phyloP scores from a whole-genome alignment of 1,284 basidiomycete genomes.

The Exobasidium rhododendri region DNA sequence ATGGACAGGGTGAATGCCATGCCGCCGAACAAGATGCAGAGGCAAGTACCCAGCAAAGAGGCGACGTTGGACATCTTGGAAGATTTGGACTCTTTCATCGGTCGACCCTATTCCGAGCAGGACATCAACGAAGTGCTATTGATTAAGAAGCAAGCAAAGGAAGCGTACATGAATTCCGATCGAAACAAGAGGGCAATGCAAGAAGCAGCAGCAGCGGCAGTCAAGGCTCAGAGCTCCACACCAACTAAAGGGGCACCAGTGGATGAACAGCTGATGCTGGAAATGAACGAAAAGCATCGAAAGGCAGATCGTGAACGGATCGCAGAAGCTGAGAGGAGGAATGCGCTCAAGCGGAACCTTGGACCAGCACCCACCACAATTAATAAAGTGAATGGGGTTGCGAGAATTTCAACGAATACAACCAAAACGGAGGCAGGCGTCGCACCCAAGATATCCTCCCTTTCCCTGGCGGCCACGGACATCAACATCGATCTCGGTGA shows the following conservation, averaged over 20 bases:
- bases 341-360: slow-evolving; percentile 66
- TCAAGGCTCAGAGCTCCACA: background rate
- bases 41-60: slow-evolving; percentile 22
- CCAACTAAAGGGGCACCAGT: slow-evolving; percentile 26
- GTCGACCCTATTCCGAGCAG: slow-evolving; percentile 32
- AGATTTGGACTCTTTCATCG: slow-evolving; percentile 35
- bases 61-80: slow-evolving; percentile 28
- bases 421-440: slow-evolving; percentile 2
- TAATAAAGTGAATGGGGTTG: slow-evolving; percentile 6
- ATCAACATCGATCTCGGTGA: slow-evolving; percentile 58
- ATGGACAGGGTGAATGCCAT: slow-evolving; percentile 6
- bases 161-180: slow-evolving; percentile 4
- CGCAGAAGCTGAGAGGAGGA: slow-evolving; percentile 67
- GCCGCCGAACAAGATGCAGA: slow-evolving; percentile 9
- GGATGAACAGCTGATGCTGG: slow-evolving; percentile 65
- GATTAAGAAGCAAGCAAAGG: slow-evolving; percentile 25
- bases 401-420: background rate
- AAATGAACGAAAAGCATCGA: slow-evolving; percentile 83
- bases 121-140: slow-evolving; percentile 37
- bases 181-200: background rate
- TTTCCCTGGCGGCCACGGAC: slow-evolving; percentile 22
- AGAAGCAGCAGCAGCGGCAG: background rate
- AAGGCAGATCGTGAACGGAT: slow-evolving; percentile 74
- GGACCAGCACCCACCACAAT: slow-evolving; percentile 4
- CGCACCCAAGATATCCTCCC: slow-evolving; percentile 12